Evolutionary conservation across 2,329 filamentous ascomycete species (phyloP), one percentile per base, ranked within the genome.

Genomic region (Beauveria medogensis): DNA sequence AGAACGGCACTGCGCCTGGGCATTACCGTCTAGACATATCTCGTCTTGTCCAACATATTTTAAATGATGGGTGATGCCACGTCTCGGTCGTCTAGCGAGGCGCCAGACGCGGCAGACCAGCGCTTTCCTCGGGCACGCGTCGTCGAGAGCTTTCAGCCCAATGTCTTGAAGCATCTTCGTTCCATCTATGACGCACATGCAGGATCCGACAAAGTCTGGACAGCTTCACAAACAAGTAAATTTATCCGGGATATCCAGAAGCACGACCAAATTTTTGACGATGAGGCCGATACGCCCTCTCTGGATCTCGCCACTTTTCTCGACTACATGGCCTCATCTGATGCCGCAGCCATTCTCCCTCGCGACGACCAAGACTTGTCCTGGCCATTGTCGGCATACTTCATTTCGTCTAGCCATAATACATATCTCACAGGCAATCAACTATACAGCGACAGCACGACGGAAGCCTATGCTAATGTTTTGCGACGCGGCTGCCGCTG

Each of bases 381-480:
- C 56, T 88, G 86, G 68, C 92, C 92, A 0, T 77, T 97, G 64
- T 89, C 91, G 62, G 92, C 91, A 74, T 97, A 97, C 75, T 96
- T 91, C 74, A 91, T 97, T 71, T 95, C 88, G 64, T 96, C 91
- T 67, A 96, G 92, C 61, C 92, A 97, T 79, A 97, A 97, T 75
- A 97, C 92, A 0, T 97, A 97, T 67, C 83, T 97, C 24, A 84
- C 92, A 1, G 92, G 92, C 26, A 90, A 93, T 70, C 92, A 97
- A 77, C 85, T 96, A 16, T 91, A 84, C 63, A 93, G 91, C 67
- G 85, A 89, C 63, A 94, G 91, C 57, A 95, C 92, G 70, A 91
- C 91, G 0, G 89, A 92, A 66, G 89, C 90, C 2, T 97, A 97
- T 77, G 91, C 91, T 66, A 87, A 87, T 55, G 91, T 92, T 10